Base-by-base conservation (phyloP, 257 asterid species). In the Echites panduratus region DNA sequence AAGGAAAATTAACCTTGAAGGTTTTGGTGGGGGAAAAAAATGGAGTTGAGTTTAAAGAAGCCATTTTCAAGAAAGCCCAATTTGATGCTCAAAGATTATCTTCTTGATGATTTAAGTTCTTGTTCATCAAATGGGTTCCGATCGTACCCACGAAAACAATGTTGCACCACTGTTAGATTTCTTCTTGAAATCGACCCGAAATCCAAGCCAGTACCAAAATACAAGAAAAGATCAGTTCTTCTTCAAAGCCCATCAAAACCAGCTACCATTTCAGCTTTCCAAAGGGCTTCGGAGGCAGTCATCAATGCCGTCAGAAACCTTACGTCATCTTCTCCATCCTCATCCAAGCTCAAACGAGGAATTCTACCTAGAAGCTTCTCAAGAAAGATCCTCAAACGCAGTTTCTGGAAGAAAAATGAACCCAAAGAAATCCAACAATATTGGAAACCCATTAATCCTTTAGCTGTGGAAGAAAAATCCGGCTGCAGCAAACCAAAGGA, bases 261-360 rank as follows among this genome's bases (percentile, higher is more conserved):
- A 0, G 66, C 84, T 1, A 58, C 78, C 2, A 38, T 56, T 24
- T 85, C 97, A n/a, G 86, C 90, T 22, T 74, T 93, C 44, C 86
- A 80, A 17, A 81, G 78, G 62, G 85, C 84, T 24, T 77, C 87
- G 0, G 63, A 53, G 19, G 81, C 83, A 66, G 86, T 87, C 49
- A 73, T 92, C 59, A 73, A 86, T n/a, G 96, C 96, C 70, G 86
- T 88, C 27, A 90, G 79, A 57, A 83, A 82, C 77, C 84, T 89
- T 0, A 78, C 44, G 20, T 59, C 82, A 58, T 72, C 79, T 5
- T 29, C 78, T 19, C 67, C 80, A 45, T 78, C 59, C 2, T 65
- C 73, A 20, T 78, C 80, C 10, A 81, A 62, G 38, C 26, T 29
- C 9, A 69, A 40, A 41, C 59, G 32, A 49, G 53, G 84, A 32